Conservation (phyloP, 2,329 filamentous ascomycete species). For the Aspergillus novofumigatus region DNA sequence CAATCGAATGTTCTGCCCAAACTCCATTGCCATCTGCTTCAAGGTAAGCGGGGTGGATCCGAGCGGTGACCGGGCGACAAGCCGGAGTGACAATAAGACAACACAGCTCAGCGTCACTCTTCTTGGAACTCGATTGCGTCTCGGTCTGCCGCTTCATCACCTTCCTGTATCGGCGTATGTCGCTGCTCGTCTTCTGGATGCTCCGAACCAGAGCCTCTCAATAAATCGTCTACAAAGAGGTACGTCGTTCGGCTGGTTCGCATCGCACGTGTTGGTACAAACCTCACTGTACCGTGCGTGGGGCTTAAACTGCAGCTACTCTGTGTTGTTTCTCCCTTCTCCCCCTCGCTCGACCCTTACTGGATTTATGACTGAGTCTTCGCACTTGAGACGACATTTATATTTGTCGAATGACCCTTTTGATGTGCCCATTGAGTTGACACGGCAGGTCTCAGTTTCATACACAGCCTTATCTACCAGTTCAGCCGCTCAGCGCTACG, state of each 20-base stretch:
- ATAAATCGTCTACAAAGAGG: not conserved
- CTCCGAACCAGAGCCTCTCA: not conserved
- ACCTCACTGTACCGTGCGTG: not conserved
- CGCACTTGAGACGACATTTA: not conserved
- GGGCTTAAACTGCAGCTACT: not conserved
- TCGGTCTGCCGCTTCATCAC: too few relatives aligned
- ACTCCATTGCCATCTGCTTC: not conserved
- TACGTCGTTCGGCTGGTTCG: not conserved
- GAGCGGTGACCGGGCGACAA: constrained; percentile 22
- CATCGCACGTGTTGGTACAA: not conserved
- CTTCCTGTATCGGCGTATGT: too few relatives aligned
- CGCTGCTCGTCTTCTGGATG: too few relatives aligned
- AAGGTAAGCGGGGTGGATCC: constrained; percentile 14
- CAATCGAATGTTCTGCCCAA: constrained; percentile 8
- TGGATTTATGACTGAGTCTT: not conserved
- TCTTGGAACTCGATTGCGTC: too few relatives aligned
- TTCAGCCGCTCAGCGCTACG: too few relatives aligned
- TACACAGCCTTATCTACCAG: not conserved
- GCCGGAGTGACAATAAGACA: constrained; percentile 15
- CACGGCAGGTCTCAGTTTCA: not conserved
- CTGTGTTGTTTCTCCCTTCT: not conserved
- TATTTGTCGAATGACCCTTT: not conserved
- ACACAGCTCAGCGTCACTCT: constrained; percentile 13
- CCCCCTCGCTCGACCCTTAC: not conserved
- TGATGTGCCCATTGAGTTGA: not conserved